Base-by-base conservation (phyloP, 2,329 filamentous ascomycete species). In the Parasarocladium wereldwijsianum region DNA sequence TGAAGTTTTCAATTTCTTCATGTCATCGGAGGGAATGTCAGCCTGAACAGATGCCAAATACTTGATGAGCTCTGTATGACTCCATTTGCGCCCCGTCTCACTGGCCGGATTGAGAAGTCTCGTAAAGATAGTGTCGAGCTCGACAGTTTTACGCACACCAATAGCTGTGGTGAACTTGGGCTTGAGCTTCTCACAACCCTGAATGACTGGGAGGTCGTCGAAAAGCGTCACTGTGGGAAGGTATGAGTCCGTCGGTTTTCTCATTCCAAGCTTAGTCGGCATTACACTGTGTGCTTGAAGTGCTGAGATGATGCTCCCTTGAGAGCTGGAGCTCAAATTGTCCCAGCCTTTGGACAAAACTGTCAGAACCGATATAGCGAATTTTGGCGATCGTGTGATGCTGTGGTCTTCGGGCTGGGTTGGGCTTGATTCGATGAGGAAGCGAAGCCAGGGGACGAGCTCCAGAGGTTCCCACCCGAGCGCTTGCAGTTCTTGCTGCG, bases 161-260 rank as follows among this genome's bases (percentile, higher is more conserved):
- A 98, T 61, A 2, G 81, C 70, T 3, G 68, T 58, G 24, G 98
- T 55, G 37, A 98, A 82, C 49, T 92, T 94, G 26, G 96, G 87
- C 48, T 94, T 96, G 9, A 94, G 70, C 18, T 75, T 71, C 23
- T 77, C 73, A 24, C 86, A 73, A 9, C 71, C 73, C 38, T 76
- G 70, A 2, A 96, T 74, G 9, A 78, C 76, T 0, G 90, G 86
- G 11, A 98, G 61, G 47, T 98, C 90, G 37, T 94, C 85, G 45
- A 98, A 98, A 1, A 98, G 61, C 49, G 84, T 90, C 21, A 98
- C 90, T n/a, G 73, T 79, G 2, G 82, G 74, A 45, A 98, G 94
- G 51, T 94, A 98, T 0, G 90, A 76, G 39, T 96, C 85, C 3
- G 62, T 57, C 4, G 90, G 90, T 40, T 70, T 80, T 42, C 64